Base-by-base conservation (phyloP, 1,284 basidiomycete genomes). In the Schizophyllum amplum region DNA sequence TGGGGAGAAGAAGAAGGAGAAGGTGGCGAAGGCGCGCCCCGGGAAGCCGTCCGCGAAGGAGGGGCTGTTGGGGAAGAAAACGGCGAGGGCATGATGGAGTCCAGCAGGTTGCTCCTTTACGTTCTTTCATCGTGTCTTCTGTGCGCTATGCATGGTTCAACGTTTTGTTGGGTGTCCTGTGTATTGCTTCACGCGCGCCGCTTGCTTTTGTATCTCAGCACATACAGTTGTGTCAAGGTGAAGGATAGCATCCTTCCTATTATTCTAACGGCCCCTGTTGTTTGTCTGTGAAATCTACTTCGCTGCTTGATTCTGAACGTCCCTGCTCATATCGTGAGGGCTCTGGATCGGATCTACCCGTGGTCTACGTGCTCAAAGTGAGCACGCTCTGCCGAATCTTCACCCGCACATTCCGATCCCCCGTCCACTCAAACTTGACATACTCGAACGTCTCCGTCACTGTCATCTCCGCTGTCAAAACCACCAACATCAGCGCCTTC, bases 401-500 rank as follows among this genome's bases (percentile, higher is more conserved):
- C 46, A 97, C 74, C 60, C 84, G 84, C 4, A 94, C 92, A 59
- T 83, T 92, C 7, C 94, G 80, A 57, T 91, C 87, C 0, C 83
- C 83, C 0, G 82, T 74, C 94, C 94, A 97, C 58, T 91, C 86
- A 57, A 97, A 90, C 7, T 74, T 75, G 33, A 96, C 82, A 64
- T 84, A 78, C 53, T 87, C 85, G 59, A 95, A 73, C 2, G 85
- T 87, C 13, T 81, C 85, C 4, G 83, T 83, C 3, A 83, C 74
- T 15, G 81, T 82, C 82, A 94, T 84, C 24, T 84, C 76, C 0
- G 78, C 90, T 91, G 59, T 23, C 61, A 50, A 53, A 23, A 11
- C 55, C n/a, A 24, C 24, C 4, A 52, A 26, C 11, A 13, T 9
- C 6, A n/a, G 5, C 24, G 13, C 22, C 20, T 33, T 20, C 27